phyloP scores from a whole-genome alignment of 2,329 filamentous ascomycete species.

The Setomelanomma holmii region DNA sequence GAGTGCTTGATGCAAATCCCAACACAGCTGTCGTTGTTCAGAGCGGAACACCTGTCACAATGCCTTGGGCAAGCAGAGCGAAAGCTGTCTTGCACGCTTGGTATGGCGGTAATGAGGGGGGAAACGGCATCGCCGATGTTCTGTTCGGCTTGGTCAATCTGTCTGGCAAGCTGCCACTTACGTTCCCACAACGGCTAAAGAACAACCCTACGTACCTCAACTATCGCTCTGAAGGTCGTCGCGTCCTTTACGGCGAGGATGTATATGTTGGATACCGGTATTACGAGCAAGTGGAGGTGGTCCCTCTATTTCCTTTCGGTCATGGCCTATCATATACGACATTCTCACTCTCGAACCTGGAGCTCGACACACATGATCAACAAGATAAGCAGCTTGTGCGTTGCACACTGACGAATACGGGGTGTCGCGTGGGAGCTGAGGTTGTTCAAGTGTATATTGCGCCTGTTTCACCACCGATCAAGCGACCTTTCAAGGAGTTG shows the following conservation, averaged over 20 bases:
- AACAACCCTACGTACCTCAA: conserved; percentile 70
- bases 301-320: conserved; percentile 81
- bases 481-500: neutral
- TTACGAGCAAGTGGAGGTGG: conserved; percentile 73
- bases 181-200: conserved; percentile 64
- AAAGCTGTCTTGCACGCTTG: conserved; percentile 80
- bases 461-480: neutral
- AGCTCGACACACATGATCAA: neutral
- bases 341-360: conserved; percentile 60
- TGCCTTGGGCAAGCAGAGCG: conserved; percentile 77
- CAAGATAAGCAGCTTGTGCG: neutral
- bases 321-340: conserved; percentile 80
- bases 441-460: neutral
- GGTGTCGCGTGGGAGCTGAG: neutral
- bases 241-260: conserved; percentile 64
- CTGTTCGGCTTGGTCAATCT: conserved; percentile 77
- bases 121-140: conserved; percentile 77
- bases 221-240: conserved; percentile 59
- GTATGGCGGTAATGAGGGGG: conserved; percentile 82
- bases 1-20: conserved; percentile 67
- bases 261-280: conserved; percentile 86
- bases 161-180: conserved; percentile 74
- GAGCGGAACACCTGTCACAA: conserved; percentile 76
- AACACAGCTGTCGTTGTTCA: conserved; percentile 82
- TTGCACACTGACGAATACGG: neutral